These are phyloP conservation scores for Candida hungchunana DNA, from an alignment of 805 yeast species.

Conservation along the genomic window DNA sequence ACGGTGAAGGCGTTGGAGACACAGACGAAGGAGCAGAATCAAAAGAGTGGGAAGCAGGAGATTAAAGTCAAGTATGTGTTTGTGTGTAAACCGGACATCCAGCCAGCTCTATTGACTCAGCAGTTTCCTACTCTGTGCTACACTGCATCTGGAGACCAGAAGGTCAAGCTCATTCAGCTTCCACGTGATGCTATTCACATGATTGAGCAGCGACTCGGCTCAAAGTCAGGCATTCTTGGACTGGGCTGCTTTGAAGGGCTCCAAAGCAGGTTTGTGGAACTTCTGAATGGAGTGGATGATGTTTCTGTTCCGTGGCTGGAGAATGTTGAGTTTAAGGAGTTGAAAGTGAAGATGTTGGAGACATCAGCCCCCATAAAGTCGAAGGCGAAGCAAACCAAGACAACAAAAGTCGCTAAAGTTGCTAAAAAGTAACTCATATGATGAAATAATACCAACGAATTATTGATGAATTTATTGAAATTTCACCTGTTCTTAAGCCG, in stretches of 20 bases:
- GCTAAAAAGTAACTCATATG: no score
- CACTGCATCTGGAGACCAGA: slow-evolving; percentile 33
- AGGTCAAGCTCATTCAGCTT: slow-evolving; percentile 54
- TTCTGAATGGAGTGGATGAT: slow-evolving; percentile 29
- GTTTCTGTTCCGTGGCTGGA: slow-evolving; percentile 45
- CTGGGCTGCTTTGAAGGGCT: slow-evolving; percentile 18
- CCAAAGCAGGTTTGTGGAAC: slow-evolving; percentile 24
- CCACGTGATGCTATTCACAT: slow-evolving; percentile 38
- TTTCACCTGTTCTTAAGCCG: no score
- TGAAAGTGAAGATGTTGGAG: slow-evolving; percentile 39
- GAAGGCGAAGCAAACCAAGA: not conserved
- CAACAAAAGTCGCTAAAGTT: no score
- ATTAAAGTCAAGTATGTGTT: slow-evolving; percentile 35
- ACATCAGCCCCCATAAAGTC: slow-evolving; percentile 42
- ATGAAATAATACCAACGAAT: not conserved
- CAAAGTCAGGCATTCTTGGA: slow-evolving; percentile 32
- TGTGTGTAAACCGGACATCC: slow-evolving; percentile 56
- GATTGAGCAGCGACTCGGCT: slow-evolving; percentile 31
- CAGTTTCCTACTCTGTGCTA: slow-evolving; percentile 55
- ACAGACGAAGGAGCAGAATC: slow-evolving; percentile 31
- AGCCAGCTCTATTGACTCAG: slow-evolving; percentile 45
- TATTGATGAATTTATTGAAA: no score
- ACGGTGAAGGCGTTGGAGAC: slow-evolving; percentile 45
- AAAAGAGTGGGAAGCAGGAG: slow-evolving; percentile 3
- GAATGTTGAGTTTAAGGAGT: slow-evolving; percentile 30